Conservation (phyloP, 192 early-diverging fungal genomes). For the Coemansia sp. region DNA sequence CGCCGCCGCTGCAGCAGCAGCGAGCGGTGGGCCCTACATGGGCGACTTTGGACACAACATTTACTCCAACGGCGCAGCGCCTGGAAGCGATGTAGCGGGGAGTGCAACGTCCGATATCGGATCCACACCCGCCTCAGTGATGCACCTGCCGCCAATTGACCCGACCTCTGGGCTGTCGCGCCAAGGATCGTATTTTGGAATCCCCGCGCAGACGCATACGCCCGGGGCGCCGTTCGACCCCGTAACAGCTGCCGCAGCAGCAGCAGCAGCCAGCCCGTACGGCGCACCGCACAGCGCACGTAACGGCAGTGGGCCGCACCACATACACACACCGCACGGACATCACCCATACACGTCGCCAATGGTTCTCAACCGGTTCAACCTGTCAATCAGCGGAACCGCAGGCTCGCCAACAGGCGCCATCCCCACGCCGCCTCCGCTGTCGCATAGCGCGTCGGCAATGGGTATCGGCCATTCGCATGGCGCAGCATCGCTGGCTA, state of each 20-base stretch:
- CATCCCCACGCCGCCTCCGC: slow-evolving; percentile 24
- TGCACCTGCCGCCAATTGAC: slow-evolving; percentile 47
- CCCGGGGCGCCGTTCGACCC: slow-evolving; percentile 27
- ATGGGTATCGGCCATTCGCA: slow-evolving; percentile 8
- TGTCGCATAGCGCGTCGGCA: slow-evolving; percentile 11
- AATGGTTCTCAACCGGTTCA: slow-evolving; percentile 47
- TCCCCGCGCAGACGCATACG: slow-evolving; percentile 22
- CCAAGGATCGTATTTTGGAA: slow-evolving; percentile 46
- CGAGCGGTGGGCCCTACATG: slow-evolving; percentile 29
- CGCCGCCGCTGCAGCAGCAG: slow-evolving; percentile 22
- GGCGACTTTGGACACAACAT: slow-evolving; percentile 40
- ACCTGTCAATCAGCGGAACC: slow-evolving; percentile 18
- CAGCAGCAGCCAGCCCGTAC: slow-evolving; percentile 30
- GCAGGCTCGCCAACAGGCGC: slow-evolving; percentile 7
- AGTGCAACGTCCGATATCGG: slow-evolving; percentile 15
- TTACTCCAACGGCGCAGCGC: slow-evolving; percentile 13
- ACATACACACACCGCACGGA: slow-evolving; percentile 12
- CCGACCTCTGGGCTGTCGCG: slow-evolving; percentile 20
- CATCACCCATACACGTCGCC: slow-evolving; percentile 35
- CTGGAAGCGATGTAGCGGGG: background rate
- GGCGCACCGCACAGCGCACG: slow-evolving; percentile 23
- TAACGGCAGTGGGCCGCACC: slow-evolving; percentile 11
- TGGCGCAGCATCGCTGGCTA: background rate
- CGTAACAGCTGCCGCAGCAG: slow-evolving; percentile 38
- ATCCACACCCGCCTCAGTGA: slow-evolving; percentile 21